These are phyloP conservation scores for Syzygium aqueum DNA, from an alignment of 345 rosid genomes.

Conservation along the genomic window DNA sequence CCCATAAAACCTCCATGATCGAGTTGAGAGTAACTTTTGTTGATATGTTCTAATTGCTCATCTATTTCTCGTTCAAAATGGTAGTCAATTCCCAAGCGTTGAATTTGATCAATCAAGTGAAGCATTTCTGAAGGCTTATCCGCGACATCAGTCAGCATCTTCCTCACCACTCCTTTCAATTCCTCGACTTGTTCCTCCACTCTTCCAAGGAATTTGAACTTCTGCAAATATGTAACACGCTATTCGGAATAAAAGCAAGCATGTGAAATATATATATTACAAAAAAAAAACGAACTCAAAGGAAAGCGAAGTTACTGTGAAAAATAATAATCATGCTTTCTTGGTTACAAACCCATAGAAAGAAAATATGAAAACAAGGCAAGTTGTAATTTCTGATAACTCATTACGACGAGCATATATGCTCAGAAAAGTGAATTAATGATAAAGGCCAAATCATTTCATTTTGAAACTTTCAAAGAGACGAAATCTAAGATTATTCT, in stretches of 20 bases:
- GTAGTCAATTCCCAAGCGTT: constrained; percentile 28
- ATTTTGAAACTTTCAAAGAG: not conserved
- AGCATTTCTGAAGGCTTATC: constrained; percentile 1
- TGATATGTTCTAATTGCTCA: not conserved
- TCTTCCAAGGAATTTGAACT: not conserved
- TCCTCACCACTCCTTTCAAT: constrained; percentile 6
- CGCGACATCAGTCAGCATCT: not conserved
- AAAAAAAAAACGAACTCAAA: not conserved
- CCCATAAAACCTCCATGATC: not conserved
- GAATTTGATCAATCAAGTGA: constrained; percentile 17
- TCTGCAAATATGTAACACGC: not conserved
- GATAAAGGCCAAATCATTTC: not conserved
- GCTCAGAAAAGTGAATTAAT: not conserved
- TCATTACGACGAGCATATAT: not conserved
- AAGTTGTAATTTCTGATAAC: not conserved
- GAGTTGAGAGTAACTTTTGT: not conserved
- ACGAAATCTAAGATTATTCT: not conserved
- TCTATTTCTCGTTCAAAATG: constrained; percentile 32
- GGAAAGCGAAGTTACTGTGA: not conserved
- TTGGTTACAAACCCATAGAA: not conserved
- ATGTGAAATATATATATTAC: not conserved
- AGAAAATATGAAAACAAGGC: not conserved
- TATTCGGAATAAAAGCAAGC: not conserved
- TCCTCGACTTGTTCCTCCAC: constrained; percentile 2
- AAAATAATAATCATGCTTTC: not conserved